Percentiles rank a stretch among this genome's conserved stretches.
Evolutionary conservation across 345 rosid genomes (phyloP).

Genomic region (Lenwebbia sp.): DNA sequence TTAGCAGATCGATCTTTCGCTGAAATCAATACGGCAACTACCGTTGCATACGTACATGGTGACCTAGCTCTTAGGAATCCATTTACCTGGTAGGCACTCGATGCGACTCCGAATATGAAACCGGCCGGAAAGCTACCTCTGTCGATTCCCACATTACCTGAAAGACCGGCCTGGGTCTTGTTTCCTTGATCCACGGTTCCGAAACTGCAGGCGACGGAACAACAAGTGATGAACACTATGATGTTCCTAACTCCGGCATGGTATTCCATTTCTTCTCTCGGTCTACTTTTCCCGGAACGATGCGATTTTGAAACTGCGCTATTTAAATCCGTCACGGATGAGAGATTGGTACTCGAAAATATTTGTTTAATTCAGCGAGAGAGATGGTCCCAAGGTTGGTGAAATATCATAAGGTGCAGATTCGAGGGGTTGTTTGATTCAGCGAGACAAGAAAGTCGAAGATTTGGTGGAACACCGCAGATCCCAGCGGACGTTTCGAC

Average conservation of each 20-base stretch:
- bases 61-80: background rate
- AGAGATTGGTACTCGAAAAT: background rate
- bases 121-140: conserved; percentile 8
- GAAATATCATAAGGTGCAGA: background rate
- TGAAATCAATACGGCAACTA: background rate
- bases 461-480: background rate
- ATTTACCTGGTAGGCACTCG: conserved; percentile 12
- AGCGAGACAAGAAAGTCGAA: background rate
- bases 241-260: background rate
- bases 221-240: background rate
- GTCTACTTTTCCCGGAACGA: background rate
- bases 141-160: background rate
- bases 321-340: background rate
- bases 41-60: too few species aligned
- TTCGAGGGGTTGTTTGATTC: too few species aligned
- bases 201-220: background rate
- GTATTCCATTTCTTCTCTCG: background rate
- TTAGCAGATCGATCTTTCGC: background rate
- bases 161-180: background rate
- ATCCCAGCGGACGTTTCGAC: background rate
- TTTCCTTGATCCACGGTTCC: background rate
- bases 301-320: background rate
- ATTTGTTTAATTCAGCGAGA: background rate
- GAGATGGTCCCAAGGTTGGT: background rate
- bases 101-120: conserved; percentile 11